Evolutionary conservation across 768 basidiomycete genomes (phyloP), one percentile per base, ranked within the genome.

Genomic region (Suillus lakei): DNA sequence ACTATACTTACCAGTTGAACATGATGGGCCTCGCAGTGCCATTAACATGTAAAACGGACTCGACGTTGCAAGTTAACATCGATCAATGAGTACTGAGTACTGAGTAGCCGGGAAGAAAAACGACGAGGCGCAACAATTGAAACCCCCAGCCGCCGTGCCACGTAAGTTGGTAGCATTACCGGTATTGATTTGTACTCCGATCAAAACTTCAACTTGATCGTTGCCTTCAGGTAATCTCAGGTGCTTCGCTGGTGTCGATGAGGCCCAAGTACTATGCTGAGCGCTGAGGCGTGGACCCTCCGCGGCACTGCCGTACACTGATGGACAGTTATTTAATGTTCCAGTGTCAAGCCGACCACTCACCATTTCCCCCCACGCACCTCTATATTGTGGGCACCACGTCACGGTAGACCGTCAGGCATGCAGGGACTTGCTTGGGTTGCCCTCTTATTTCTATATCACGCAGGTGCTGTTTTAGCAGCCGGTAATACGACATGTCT

Each of bases 401-500:
- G 15, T n/a, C n/a, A n/a, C 34, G 34, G 23, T 7, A 53, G 30
- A 53, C 38, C 3, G 1, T 28, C 26, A 16, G 2, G 26, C 26
- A 58, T 58, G 38, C 56, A 39, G 23, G 16, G 36, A 28, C 18
- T 53, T 53, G 30, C 30, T 30, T 53, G 51, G 51, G 18, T 30
- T 32, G 51, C 16, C 9, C 26, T 39, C 23, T 39, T 39, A 39
- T 10, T 39, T 26, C 26, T 58, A 5, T 26, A 18, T 39, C 23
- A 39, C 26, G 56, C 56, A 38, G 23, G 38, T 18, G 16, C 16
- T 21, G 56, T 58, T 28, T 38, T 58, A 39, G 56, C 56, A 9
- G 60, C 39, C 66, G 71, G 69, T 28, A 64, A 72, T 41, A 66
- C 71, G 1, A 62, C 67, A 28, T 73, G 72, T 56, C 39, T 55